These are phyloP conservation scores for Effrenium voratum DNA, from an alignment of 73 alveolate species.

Conservation along the genomic window DNA sequence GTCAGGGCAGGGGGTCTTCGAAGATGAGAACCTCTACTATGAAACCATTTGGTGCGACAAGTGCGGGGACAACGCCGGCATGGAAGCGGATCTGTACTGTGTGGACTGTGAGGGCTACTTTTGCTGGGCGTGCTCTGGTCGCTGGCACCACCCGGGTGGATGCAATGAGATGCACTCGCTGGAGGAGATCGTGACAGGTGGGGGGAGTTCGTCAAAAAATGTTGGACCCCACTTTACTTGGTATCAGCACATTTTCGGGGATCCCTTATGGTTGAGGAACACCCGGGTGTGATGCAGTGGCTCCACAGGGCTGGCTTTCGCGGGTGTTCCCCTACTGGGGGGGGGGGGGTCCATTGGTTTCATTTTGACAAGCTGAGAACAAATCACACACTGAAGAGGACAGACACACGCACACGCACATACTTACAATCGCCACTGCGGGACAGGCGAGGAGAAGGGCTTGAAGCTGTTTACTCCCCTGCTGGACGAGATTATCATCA, in stretches of 20 bases:
- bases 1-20: constrained; percentile 26
- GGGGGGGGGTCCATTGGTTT: too few relatives aligned
- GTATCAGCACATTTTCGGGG: too few relatives aligned
- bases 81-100: constrained; percentile 81
- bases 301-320: too few relatives aligned
- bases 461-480: constrained; percentile 39
- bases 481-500: constrained; percentile 60
- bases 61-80: constrained; percentile 87
- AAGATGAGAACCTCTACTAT: constrained; percentile 23
- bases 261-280: too few relatives aligned
- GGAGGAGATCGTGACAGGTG: constrained; percentile 65
- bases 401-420: too few relatives aligned
- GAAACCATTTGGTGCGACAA: constrained; percentile 83
- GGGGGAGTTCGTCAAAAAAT: too few relatives aligned
- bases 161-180: constrained; percentile 78
- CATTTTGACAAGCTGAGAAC: too few relatives aligned
- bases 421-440: too few relatives aligned
- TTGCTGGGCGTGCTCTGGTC: constrained; percentile 65
- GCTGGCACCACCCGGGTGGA: constrained; percentile 92
- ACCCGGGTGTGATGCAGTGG: too few relatives aligned
- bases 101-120: constrained; percentile 80
- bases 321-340: too few relatives aligned
- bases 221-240: too few relatives aligned
- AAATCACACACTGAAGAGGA: too few relatives aligned
- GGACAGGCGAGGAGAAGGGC: constrained; percentile 81